Evolutionary conservation across 1,284 basidiomycete species (phyloP).

Genomic region (Ceratobasidium sp.): DNA sequence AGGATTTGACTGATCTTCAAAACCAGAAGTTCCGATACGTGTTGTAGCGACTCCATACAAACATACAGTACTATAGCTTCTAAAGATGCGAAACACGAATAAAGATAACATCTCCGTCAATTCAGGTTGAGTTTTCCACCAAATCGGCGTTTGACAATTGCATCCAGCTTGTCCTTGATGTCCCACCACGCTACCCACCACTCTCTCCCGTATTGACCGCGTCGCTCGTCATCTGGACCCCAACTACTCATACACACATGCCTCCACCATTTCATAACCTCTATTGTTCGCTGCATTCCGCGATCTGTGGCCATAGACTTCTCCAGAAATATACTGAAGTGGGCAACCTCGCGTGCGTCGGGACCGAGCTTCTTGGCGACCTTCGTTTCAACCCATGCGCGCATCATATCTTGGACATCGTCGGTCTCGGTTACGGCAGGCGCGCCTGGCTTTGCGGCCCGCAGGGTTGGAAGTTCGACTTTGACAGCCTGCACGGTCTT

Average conservation of each 20-base stretch:
- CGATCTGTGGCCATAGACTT: conserved; percentile 66
- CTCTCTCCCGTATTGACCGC: conserved; percentile 52
- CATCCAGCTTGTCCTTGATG: conserved; percentile 72
- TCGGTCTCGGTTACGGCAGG: conserved; percentile 66
- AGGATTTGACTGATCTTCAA: conserved; percentile 37
- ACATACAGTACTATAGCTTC: not conserved
- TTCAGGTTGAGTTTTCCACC: conserved; percentile 56
- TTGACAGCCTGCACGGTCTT: conserved; percentile 49
- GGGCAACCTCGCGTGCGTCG: conserved; percentile 73
- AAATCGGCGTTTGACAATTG: conserved; percentile 67
- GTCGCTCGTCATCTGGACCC: conserved; percentile 60
- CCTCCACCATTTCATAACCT: conserved; percentile 81
- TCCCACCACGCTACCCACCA: conserved; percentile 82
- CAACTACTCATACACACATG: conserved; percentile 55
- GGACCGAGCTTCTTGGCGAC: conserved; percentile 63
- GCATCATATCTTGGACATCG: conserved; percentile 75
- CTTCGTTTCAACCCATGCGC: conserved; percentile 76
- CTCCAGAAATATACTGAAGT: conserved; percentile 74
- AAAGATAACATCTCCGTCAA: not conserved
- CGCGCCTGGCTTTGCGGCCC: conserved; percentile 61
- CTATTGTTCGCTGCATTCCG: conserved; percentile 73
- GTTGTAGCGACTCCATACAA: not conserved
- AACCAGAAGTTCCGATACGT: conserved; percentile 29
- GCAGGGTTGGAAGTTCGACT: conserved; percentile 59
- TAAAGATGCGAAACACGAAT: not conserved